Evolutionary conservation across 306 rosid species (phyloP), one percentile per base, ranked within the genome.

Genomic region (Ceratonia siliqua): DNA sequence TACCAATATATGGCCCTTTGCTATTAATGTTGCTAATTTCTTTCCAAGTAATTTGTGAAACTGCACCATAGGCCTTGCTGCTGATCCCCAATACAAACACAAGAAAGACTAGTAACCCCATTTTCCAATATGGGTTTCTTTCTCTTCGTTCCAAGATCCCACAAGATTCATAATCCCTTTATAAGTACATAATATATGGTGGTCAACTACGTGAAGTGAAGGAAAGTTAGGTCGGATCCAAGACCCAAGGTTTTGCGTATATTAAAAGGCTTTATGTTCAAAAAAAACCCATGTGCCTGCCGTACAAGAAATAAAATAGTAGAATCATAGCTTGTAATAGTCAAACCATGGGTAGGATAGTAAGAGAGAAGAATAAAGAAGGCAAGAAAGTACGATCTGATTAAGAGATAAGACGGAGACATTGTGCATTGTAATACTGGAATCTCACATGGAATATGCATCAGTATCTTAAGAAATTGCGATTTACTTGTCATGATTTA

Each of bases 1-100:
- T 84, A 12, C 95, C 96, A 41, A 89, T 76, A 66, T 82, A 93
- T 64, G 92, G 91, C 8, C 95, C 95, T 54, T 80, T n/a, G 2
- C 22, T 27, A 68, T 89, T 89, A n/a, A 89, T 71, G 1, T 3
- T 42, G 2, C 62, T 59, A 14, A 93, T 87, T 72, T 81, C 68
- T 59, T 28, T 82, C 85, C 77, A 20, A 17, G 43, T 57, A 65
- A 42, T 5, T 38, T 33, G 22, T 38, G 79, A 72, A 81, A 87
- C 33, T 62, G 56, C 76, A 72, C 87, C 90, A 75, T 78, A 50
- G 8, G 78, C 74, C 14, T 15, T 65, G 6, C 57, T 74, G 70
- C 78, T 79, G 69, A 65, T 56, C 24, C 83, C 79, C 59, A 77
- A 24, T 24, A 83, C 52, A 84, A 87, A 38, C 27, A 78, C 62